phyloP scores from a whole-genome alignment of 2,329 filamentous ascomycete genomes.

The Colletotrichum endophyticum region DNA sequence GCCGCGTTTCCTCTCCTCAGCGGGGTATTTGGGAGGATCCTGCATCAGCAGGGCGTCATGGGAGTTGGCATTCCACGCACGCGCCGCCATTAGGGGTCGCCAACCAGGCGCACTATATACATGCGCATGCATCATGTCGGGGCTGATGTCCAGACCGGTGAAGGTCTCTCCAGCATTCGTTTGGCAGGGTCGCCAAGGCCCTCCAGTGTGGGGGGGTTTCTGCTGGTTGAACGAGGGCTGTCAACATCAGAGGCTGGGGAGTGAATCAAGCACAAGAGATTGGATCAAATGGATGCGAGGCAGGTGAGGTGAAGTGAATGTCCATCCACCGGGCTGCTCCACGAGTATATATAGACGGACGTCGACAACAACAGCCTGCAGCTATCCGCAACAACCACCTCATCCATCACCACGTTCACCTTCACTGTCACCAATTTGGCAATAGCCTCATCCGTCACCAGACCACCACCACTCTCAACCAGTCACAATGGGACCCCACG shows the following conservation, averaged over 20 bases:
- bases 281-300: neutral
- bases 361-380: neutral
- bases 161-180: neutral
- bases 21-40: neutral
- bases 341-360: neutral
- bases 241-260: neutral
- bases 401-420: neutral
- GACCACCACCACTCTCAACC: neutral
- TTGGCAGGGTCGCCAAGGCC: neutral
- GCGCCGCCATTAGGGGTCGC: neutral
- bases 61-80: neutral
- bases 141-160: neutral
- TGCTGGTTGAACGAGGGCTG: neutral
- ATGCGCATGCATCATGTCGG: neutral
- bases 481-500: neutral
- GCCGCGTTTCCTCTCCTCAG: neutral
- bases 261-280: neutral
- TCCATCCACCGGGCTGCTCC: neutral
- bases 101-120: neutral
- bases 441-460: neutral
- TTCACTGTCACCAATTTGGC: neutral
- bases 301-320: neutral
- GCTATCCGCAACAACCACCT: neutral
- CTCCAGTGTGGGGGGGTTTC: neutral
- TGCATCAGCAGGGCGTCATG: neutral